These are phyloP conservation scores for Colletotrichum sp. DNA, from an alignment of 2,329 filamentous ascomycete species.

Conservation along the genomic window DNA sequence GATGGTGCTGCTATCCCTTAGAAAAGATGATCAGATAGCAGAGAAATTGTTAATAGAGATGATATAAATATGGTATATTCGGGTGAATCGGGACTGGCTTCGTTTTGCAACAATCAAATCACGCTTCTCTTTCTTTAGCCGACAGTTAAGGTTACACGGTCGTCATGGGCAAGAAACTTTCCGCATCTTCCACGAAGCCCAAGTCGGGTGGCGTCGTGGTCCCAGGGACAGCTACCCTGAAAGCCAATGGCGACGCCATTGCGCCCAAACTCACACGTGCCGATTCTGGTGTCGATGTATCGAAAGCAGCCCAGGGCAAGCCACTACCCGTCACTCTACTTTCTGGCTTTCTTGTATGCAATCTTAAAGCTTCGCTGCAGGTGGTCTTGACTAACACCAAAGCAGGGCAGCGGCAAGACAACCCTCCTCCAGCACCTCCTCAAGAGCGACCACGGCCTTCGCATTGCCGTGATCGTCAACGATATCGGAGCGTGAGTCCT, in stretches of 20 bases:
- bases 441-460: constrained; percentile 68
- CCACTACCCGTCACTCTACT: constrained; percentile 63
- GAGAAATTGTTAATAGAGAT: neutral
- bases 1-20: neutral
- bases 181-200: neutral
- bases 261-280: neutral
- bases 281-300: constrained; percentile 9
- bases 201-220: neutral
- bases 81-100: neutral
- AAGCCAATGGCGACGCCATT: neutral
- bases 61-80: neutral
- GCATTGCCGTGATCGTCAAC: constrained; percentile 76
- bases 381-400: neutral
- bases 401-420: constrained; percentile 71
- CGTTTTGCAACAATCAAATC: neutral
- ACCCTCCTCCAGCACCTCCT: constrained; percentile 74
- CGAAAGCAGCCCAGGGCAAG: constrained; percentile 1
- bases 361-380: neutral
- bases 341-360: constrained; percentile 60
- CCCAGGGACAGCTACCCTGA: neutral
- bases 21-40: neutral
- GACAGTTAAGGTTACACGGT: neutral
- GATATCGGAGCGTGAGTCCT: constrained; percentile 65
- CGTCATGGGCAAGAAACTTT: constrained; percentile 10
- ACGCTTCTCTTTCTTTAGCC: too few relatives aligned